Percentiles rank a stretch among this genome's conserved stretches.
phyloP scores from a whole-genome alignment of 441 rosid genomes.

The Erodium moschatum region DNA sequence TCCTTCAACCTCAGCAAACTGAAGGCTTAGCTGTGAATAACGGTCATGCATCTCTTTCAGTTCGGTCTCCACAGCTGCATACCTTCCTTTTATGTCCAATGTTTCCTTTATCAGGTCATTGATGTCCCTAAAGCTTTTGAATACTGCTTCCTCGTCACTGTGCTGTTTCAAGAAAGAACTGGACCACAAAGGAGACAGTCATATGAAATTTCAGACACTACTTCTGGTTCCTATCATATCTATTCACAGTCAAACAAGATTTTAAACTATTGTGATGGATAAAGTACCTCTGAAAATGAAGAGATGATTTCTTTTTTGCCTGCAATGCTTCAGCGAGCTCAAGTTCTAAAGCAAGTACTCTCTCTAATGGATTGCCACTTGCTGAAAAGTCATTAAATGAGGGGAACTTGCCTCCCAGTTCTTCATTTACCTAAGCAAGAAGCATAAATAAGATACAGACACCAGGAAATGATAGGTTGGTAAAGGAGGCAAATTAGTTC shows the following conservation, averaged over 20 bases:
- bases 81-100: slow-evolving; percentile 70
- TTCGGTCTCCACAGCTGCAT: slow-evolving; percentile 51
- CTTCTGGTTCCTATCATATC: background rate
- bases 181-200: slow-evolving; percentile 22
- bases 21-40: slow-evolving; percentile 71
- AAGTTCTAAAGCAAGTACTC: slow-evolving; percentile 86
- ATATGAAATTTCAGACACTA: background rate
- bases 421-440: slow-evolving; percentile 69
- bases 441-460: slow-evolving; percentile 14
- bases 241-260: slow-evolving; percentile 8
- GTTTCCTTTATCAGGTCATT: slow-evolving; percentile 81
- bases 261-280: slow-evolving; percentile 7
- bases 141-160: slow-evolving; percentile 70
- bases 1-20: slow-evolving; percentile 80
- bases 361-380: slow-evolving; percentile 65
- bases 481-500: slow-evolving; percentile 15
- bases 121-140: slow-evolving; percentile 91
- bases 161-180: slow-evolving; percentile 89
- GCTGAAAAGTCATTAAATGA: slow-evolving; percentile 44
- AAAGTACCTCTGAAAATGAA: slow-evolving; percentile 71
- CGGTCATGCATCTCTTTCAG: slow-evolving; percentile 71
- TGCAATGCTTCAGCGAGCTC: slow-evolving; percentile 88
- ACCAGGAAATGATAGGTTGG: slow-evolving; percentile 6
- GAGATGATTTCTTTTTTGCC: slow-evolving; percentile 53
- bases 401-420: slow-evolving; percentile 70